A percentile compares a stretch with the other conserved stretches of the same genome.
phyloP scores from a whole-genome alignment of 208 protist genomes.

The Trypanosoma avium region DNA sequence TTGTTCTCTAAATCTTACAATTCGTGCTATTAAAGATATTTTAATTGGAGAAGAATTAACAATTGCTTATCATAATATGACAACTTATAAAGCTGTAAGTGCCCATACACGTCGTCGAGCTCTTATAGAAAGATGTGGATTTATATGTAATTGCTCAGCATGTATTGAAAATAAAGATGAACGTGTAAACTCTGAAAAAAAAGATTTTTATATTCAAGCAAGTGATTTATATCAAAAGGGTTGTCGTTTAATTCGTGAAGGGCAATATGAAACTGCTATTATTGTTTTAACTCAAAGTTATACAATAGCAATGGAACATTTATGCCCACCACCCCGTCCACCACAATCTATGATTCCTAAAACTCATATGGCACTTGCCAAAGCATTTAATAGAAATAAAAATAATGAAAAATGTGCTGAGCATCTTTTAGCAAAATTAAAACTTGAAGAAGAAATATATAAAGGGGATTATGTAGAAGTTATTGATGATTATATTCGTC shows the following conservation, averaged over 20 bases:
- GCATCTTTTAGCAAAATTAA: constrained; percentile 61
- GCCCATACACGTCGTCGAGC: constrained; percentile 64
- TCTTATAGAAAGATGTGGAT: constrained; percentile 73
- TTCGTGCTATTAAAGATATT: constrained; percentile 65
- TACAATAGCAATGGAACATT: constrained; percentile 80
- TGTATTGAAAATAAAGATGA: constrained; percentile 78
- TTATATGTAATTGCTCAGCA: constrained; percentile 67
- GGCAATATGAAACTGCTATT: constrained; percentile 67
- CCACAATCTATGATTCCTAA: constrained; percentile 87
- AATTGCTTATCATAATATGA: constrained; percentile 73
- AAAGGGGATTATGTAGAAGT: constrained; percentile 52
- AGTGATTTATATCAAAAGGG: constrained; percentile 91
- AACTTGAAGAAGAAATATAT: constrained; percentile 57
- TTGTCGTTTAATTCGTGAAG: constrained; percentile 73
- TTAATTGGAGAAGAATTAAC: constrained; percentile 80
- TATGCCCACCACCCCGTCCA: constrained; percentile 76
- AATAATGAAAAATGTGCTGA: constrained; percentile 77
- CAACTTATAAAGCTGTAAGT: constrained; percentile 74
- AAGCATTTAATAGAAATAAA: constrained; percentile 72
- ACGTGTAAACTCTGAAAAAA: constrained; percentile 48
- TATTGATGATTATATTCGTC: constrained; percentile 75
- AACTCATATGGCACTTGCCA: constrained; percentile 79
- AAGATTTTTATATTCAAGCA: constrained; percentile 80
- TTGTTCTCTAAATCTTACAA: constrained; percentile 45
- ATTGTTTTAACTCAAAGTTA: constrained; percentile 87